These are phyloP conservation scores for Akebia trifoliata DNA, from an alignment of 164 flowering plant genomes.

Conservation along the genomic window DNA sequence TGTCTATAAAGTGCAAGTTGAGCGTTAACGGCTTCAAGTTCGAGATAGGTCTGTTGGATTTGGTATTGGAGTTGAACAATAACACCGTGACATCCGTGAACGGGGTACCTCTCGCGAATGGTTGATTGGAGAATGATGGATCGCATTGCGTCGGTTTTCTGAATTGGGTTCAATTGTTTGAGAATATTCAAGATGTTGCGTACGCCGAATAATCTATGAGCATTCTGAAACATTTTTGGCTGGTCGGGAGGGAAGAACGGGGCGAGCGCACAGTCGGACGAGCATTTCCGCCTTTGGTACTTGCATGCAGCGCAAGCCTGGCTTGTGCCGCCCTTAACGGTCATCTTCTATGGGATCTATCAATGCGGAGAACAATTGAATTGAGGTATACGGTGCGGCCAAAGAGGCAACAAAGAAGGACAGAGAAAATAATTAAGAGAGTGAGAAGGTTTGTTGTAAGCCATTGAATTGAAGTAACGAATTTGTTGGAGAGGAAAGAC, in stretches of 20 bases:
- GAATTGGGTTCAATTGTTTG: constrained; percentile 11
- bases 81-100: constrained; percentile 35
- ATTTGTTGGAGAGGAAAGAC: background rate
- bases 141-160: constrained; percentile 31
- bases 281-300: constrained; percentile 53
- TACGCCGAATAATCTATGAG: constrained; percentile 52
- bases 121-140: constrained; percentile 37
- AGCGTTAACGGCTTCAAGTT: constrained; percentile 37
- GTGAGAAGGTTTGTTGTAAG: too few relatives aligned
- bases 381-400: constrained; percentile 1
- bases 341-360: constrained; percentile 15
- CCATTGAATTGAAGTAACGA: too few relatives aligned
- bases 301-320: constrained; percentile 76
- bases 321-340: constrained; percentile 34
- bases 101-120: constrained; percentile 37
- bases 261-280: constrained; percentile 46
- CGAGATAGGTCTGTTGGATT: constrained; percentile 29
- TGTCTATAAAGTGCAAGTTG: constrained; percentile 47
- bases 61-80: constrained; percentile 16
- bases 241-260: constrained; percentile 55
- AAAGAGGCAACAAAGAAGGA: constrained; percentile 16
- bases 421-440: background rate
- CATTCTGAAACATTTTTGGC: constrained; percentile 41
- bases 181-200: constrained; percentile 45
- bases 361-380: constrained; percentile 8